These are phyloP conservation scores for Berberis thunbergii DNA, from an alignment of 164 flowering plant species.

Conservation along the genomic window DNA sequence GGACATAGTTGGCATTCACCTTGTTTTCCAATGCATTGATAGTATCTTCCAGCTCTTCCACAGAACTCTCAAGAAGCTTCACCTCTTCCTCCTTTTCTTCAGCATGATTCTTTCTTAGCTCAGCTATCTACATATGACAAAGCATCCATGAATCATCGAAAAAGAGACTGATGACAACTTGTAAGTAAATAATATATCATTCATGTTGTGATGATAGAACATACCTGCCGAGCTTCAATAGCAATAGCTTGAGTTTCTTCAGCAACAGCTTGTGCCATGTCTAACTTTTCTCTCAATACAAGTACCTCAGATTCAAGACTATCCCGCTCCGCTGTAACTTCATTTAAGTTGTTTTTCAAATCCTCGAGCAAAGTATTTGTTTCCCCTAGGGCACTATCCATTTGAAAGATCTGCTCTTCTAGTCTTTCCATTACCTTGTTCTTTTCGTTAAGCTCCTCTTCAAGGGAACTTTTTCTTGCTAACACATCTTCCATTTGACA, in stretches of 20 bases:
- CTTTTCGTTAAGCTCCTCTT: constrained; percentile 47
- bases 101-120: constrained; percentile 47
- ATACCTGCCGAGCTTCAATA: constrained; percentile 72
- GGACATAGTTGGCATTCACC: constrained; percentile 26
- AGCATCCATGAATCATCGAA: constrained; percentile 7
- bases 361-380: constrained; percentile 37
- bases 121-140: constrained; percentile 46
- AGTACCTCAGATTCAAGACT: constrained; percentile 34
- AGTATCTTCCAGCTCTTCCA: constrained; percentile 87
- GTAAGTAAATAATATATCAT: too few relatives aligned
- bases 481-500: constrained; percentile 32
- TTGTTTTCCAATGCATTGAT: constrained; percentile 78
- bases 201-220: neutral
- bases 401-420: constrained; percentile 46
- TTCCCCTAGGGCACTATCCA: constrained; percentile 39
- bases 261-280: constrained; percentile 42
- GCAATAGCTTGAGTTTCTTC: constrained; percentile 69
- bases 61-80: constrained; percentile 76
- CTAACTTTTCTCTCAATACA: constrained; percentile 53
- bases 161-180: neutral
- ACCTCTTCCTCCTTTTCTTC: constrained; percentile 88
- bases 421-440: constrained; percentile 34
- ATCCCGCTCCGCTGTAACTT: constrained; percentile 45
- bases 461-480: constrained; percentile 31
- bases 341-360: constrained; percentile 33